phyloP scores from a whole-genome alignment of 73 alveolate genomes.

The Breviolum minutum region DNA sequence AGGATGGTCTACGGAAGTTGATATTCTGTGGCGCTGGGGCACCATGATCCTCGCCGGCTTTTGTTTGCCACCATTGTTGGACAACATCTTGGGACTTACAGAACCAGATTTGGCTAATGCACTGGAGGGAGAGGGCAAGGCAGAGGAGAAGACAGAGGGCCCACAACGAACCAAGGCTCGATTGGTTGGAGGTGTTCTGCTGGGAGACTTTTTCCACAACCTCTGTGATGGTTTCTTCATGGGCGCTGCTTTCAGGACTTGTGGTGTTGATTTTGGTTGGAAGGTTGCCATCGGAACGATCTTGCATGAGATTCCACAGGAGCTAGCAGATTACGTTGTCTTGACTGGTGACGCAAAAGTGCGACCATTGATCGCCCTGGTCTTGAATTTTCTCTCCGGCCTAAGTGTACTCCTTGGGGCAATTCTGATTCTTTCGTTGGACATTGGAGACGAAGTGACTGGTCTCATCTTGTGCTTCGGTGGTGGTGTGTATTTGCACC shows the following conservation, averaged over 20 bases:
- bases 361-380: conserved; percentile 7
- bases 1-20: background rate
- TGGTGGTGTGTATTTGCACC: background rate
- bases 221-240: background rate
- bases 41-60: background rate
- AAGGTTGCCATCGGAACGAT: background rate
- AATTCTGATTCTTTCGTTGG: background rate
- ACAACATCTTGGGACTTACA: too few relatives aligned
- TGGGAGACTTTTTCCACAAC: background rate
- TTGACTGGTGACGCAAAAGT: background rate
- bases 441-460: background rate
- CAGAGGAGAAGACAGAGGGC: background rate
- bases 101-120: too few relatives aligned
- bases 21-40: background rate
- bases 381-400: background rate
- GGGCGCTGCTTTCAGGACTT: background rate
- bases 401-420: background rate
- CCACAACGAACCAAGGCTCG: background rate
- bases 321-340: background rate
- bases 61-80: background rate
- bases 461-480: conserved; percentile 7
- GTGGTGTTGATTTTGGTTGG: background rate
- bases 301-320: conserved; percentile 2
- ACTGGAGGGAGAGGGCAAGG: background rate
- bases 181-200: background rate